Conservation (phyloP, 1,139 yeast genomes). For the Yamadazyma epiphylla region DNA sequence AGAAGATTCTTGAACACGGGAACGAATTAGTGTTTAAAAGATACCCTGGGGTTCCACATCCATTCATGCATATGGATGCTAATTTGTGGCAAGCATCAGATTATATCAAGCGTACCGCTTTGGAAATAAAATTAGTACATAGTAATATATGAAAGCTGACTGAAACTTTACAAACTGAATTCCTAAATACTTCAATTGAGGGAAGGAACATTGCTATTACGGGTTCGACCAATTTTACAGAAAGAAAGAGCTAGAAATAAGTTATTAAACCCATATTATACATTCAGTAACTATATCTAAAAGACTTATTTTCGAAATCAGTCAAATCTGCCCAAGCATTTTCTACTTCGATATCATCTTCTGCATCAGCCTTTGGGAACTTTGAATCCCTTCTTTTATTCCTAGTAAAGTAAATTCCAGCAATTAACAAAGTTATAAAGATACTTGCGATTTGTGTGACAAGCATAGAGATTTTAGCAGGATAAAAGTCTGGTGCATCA, state of each 20-base stretch:
- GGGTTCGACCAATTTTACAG: too few relatives aligned
- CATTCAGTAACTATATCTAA: too few relatives aligned
- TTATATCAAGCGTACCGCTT: conserved; percentile 15
- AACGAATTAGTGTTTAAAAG: conserved; percentile 29
- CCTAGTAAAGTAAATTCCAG: conserved; percentile 17
- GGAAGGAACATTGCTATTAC: too few relatives aligned
- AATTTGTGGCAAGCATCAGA: conserved; percentile 30
- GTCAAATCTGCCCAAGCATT: conserved; percentile 32
- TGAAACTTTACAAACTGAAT: too few relatives aligned
- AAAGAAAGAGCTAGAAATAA: too few relatives aligned
- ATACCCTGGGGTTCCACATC: conserved; percentile 46
- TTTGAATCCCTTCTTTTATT: conserved; percentile 22
- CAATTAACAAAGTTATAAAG: conserved; percentile 24
- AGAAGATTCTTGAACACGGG: conserved; percentile 34
- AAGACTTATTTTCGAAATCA: conserved; percentile 29
- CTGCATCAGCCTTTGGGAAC: conserved; percentile 1
- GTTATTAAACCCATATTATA: too few relatives aligned
- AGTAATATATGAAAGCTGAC: too few relatives aligned
- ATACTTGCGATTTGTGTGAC: conserved; percentile 28
- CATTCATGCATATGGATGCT: conserved; percentile 47
- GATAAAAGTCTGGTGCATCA: conserved; percentile 23
- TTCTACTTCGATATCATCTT: conserved; percentile 12
- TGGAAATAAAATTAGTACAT: neutral
- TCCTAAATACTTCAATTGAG: too few relatives aligned
- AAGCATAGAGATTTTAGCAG: conserved; percentile 32